These are phyloP conservation scores for Coemansia sp. DNA, from an alignment of 192 early-diverging fungal species.

Conservation along the genomic window DNA sequence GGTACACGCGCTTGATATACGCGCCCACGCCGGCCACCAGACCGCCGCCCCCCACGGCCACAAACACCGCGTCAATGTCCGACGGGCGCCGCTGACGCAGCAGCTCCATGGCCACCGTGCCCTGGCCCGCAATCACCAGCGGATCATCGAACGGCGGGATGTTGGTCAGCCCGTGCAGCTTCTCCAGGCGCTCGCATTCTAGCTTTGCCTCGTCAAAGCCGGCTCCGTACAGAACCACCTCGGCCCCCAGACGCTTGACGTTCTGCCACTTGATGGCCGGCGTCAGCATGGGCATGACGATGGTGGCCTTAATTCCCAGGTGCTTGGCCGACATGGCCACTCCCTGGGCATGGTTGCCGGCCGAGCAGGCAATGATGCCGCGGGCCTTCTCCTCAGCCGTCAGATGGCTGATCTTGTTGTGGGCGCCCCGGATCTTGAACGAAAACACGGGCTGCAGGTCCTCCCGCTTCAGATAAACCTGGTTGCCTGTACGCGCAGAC, in stretches of 20 bases:
- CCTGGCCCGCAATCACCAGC: slow-evolving; percentile 98
- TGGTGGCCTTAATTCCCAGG: slow-evolving; percentile 87
- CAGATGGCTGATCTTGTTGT: slow-evolving; percentile 86
- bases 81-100: slow-evolving; percentile 53
- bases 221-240: slow-evolving; percentile 82
- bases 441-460: slow-evolving; percentile 96
- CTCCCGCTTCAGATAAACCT: slow-evolving; percentile 86
- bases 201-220: slow-evolving; percentile 95
- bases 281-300: slow-evolving; percentile 90
- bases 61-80: slow-evolving; percentile 84
- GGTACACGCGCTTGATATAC: slow-evolving; percentile 88
- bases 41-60: slow-evolving; percentile 91
- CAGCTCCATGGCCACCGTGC: slow-evolving; percentile 88
- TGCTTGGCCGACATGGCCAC: slow-evolving; percentile 90
- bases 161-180: slow-evolving; percentile 70
- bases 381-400: slow-evolving; percentile 65
- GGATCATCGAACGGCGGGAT: slow-evolving; percentile 99
- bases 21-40: slow-evolving; percentile 86
- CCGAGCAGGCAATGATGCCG: slow-evolving; percentile 94
- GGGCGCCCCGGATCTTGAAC: slow-evolving; percentile 97
- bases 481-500: slow-evolving; percentile 60
- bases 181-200: slow-evolving; percentile 70
- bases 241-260: slow-evolving; percentile 82
- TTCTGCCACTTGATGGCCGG: slow-evolving; percentile 86
- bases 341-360: slow-evolving; percentile 98